Evolutionary conservation across 2,329 filamentous ascomycete genomes (phyloP).

Genomic region (Xylaria sp.): DNA sequence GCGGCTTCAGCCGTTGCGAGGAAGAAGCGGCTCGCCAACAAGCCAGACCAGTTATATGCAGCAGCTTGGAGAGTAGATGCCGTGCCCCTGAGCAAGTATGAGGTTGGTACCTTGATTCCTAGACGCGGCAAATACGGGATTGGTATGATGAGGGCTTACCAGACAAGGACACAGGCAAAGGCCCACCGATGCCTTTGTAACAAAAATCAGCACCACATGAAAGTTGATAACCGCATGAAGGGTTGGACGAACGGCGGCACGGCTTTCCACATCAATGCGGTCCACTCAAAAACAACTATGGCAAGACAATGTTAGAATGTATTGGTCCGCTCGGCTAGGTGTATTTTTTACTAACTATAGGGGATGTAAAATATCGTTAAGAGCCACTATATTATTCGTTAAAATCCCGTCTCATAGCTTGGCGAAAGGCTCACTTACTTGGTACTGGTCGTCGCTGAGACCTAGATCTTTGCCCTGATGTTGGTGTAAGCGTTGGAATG

Average conservation of each 20-base stretch:
- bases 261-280: slow-evolving; percentile 50
- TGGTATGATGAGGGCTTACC: slow-evolving; percentile 30
- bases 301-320: background rate
- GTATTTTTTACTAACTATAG: slow-evolving; percentile 42
- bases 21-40: slow-evolving; percentile 43
- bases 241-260: slow-evolving; percentile 44
- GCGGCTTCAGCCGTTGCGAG: slow-evolving; percentile 42
- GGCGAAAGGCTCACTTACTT: slow-evolving; percentile 35
- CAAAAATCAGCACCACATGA: slow-evolving; percentile 10
- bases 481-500: background rate
- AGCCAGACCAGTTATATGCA: slow-evolving; percentile 40
- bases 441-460: slow-evolving; percentile 46
- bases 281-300: slow-evolving; percentile 50
- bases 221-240: background rate
- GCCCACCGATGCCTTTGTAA: slow-evolving; percentile 37
- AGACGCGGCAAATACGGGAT: background rate
- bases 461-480: slow-evolving; percentile 41
- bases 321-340: background rate
- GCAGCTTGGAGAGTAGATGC: slow-evolving; percentile 41
- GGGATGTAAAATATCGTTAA: slow-evolving; percentile 53
- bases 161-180: slow-evolving; percentile 38
- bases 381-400: slow-evolving; percentile 43
- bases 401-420: background rate
- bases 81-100: slow-evolving; percentile 33
- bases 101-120: background rate